Conservation (phyloP, 176 grass and related monocot genomes). For the Triticum aestivum region DNA sequence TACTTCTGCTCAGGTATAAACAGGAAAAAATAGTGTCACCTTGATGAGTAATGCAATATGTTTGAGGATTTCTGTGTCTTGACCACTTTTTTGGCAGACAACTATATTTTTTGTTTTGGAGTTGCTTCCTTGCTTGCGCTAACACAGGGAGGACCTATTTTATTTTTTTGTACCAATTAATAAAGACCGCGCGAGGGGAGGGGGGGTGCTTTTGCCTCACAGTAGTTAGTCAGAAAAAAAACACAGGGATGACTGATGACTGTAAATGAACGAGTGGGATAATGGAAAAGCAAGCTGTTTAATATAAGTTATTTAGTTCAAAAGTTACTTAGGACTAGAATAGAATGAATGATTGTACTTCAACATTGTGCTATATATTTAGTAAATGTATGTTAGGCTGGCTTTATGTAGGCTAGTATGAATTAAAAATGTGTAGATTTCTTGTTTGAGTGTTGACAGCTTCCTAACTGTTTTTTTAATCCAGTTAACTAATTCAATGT, state of each 20-base stretch:
- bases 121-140: neutral
- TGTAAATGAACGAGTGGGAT: too few species aligned
- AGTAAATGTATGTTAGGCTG: neutral
- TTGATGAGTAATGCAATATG: neutral
- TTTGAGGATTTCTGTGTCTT: neutral
- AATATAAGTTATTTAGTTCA: too few species aligned
- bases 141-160: too few species aligned
- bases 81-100: neutral
- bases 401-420: neutral
- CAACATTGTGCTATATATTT: too few species aligned
- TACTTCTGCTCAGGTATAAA: neutral
- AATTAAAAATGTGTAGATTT: neutral
- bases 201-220: too few species aligned
- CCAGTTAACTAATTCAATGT: neutral
- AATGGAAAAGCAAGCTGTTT: too few species aligned
- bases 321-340: too few species aligned
- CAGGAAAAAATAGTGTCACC: neutral
- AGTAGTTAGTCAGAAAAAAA: too few species aligned
- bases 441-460: neutral
- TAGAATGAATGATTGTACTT: too few species aligned
- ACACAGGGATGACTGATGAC: too few species aligned
- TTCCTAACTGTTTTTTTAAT: neutral
- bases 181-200: too few species aligned
- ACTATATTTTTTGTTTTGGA: neutral
- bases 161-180: too few species aligned